Evolutionary conservation across 139 green algal genomes (phyloP), one percentile per base, ranked within the genome.

Genomic region (Mesotaenium endlicherianum): DNA sequence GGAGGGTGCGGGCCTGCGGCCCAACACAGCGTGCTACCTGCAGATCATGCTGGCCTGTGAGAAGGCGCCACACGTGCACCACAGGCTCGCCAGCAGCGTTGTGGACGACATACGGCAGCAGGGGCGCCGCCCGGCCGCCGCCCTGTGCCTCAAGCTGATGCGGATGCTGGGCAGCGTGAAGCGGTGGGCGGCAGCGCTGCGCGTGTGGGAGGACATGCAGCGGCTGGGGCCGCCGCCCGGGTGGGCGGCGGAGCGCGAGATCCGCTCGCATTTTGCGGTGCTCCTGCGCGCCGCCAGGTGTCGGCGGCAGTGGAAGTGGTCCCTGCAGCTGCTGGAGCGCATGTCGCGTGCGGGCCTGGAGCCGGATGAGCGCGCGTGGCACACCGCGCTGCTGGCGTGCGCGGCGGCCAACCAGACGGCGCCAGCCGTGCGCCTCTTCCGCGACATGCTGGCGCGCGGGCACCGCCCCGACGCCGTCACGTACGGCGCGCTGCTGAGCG

Each of bases 271-370:
- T 30, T 84, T 84, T 34, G 38, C 31, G 17, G 17, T 77, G 17
- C 38, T 84, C 30, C 77, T 84, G 16, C 30, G 20, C 2, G 42
- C 53, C 36, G 77, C 77, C 31, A 38, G 58, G n/a, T 77, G 53
- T 31, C 36, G 77, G n/a, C 41, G 77, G n/a, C 57, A 77, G 2
- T 84, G 77, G 77, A 84, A 58, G 77, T 84, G 77, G 77, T 31
- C 55, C 1, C 45, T 84, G 20, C 68, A 78, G 69, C 47, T 84
- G 36, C 77, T 84, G 4, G 57, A 71, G 58, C 43, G 41, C 17
- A 84, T 84, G 77, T 26, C 71, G 45, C 34, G 40, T 38, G 75
- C 75, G 31, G 77, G 77, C 20, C 0, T 84, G 16, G 58, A 71
- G 34, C 77, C 77, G 20, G 57, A 84, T 16, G 45, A 38, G 26